A percentile compares a stretch with the other conserved stretches of the same genome.
phyloP scores from a whole-genome alignment of 192 early-diverging fungal genomes.

The Entrophospora sp. region DNA sequence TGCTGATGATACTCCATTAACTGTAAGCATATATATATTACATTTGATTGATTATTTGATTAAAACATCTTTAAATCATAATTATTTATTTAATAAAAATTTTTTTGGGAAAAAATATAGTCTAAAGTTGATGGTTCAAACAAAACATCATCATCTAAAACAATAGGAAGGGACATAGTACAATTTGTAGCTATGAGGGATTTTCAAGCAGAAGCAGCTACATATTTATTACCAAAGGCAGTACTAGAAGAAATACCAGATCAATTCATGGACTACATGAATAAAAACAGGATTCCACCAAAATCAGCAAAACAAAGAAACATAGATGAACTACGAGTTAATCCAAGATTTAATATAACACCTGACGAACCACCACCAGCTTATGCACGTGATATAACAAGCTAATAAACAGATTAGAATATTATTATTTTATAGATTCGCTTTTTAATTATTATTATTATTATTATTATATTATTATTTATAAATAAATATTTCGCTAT shows the following conservation, averaged over 20 bases:
- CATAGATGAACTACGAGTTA: no score
- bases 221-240: constrained; percentile 27
- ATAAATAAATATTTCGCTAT: no score
- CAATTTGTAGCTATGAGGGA: constrained; percentile 48
- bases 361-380: no score
- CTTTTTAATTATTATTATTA: no score
- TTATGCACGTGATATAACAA: no score
- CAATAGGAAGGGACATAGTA: constrained; percentile 42
- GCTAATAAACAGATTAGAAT: no score
- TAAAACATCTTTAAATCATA: background rate
- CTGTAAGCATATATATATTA: constrained; percentile 4
- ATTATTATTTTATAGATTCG: no score
- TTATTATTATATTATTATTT: no score
- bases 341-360: no score
- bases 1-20: constrained; percentile 31
- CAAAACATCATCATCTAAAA: background rate
- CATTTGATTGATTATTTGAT: background rate
- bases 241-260: constrained; percentile 46
- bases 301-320: background rate
- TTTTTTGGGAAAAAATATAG: no score
- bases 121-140: no score
- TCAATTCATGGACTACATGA: constrained; percentile 46
- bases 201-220: constrained; percentile 10
- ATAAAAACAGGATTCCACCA: constrained; percentile 25
- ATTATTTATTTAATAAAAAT: background rate